A percentile compares a stretch with the other conserved stretches of the same genome.
Conservation (phyloP, 2,329 filamentous ascomycete genomes). For the Fusarium sp. region DNA sequence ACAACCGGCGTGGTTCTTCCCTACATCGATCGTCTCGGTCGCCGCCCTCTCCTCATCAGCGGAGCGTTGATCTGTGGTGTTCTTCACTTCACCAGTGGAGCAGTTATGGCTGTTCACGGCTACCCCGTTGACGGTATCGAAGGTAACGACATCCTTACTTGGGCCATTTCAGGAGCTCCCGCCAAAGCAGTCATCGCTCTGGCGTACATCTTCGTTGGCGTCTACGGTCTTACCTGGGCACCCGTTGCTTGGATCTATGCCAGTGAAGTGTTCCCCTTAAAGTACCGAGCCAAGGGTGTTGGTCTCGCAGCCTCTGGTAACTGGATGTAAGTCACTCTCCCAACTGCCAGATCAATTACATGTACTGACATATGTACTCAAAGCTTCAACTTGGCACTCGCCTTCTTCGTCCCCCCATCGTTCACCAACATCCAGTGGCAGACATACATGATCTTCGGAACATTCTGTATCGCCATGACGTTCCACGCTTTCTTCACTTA, state of each 20-base stretch:
- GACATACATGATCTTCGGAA: slow-evolving; percentile 59
- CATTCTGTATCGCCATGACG: slow-evolving; percentile 57
- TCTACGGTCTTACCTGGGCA: slow-evolving; percentile 58
- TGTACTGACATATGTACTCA: neutral
- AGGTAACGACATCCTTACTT: slow-evolving; percentile 60
- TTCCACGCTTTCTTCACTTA: slow-evolving; percentile 64
- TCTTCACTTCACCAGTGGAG: slow-evolving; percentile 61
- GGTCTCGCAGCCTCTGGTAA: slow-evolving; percentile 62
- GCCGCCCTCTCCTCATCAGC: slow-evolving; percentile 58
- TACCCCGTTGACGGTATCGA: slow-evolving; percentile 57
- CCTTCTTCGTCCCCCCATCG: slow-evolving; percentile 53
- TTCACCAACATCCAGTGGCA: slow-evolving; percentile 60
- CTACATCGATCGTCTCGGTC: slow-evolving; percentile 62
- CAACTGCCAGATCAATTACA: rapidly evolving
- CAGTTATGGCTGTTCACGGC: slow-evolving; percentile 62
- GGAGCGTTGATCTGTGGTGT: slow-evolving; percentile 60
- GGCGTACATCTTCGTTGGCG: slow-evolving; percentile 59
- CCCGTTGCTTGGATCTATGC: slow-evolving; percentile 68
- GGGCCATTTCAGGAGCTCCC: slow-evolving; percentile 57
- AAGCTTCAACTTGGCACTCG: slow-evolving; percentile 56
- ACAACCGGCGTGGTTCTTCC: slow-evolving; percentile 63
- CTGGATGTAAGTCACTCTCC: slow-evolving; percentile 49
- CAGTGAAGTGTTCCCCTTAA: slow-evolving; percentile 65
- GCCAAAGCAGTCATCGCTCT: slow-evolving; percentile 64
- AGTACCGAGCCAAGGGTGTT: slow-evolving; percentile 64